These are phyloP conservation scores for Phaseolus lunatus DNA, from an alignment of 306 rosid species.

Conservation along the genomic window DNA sequence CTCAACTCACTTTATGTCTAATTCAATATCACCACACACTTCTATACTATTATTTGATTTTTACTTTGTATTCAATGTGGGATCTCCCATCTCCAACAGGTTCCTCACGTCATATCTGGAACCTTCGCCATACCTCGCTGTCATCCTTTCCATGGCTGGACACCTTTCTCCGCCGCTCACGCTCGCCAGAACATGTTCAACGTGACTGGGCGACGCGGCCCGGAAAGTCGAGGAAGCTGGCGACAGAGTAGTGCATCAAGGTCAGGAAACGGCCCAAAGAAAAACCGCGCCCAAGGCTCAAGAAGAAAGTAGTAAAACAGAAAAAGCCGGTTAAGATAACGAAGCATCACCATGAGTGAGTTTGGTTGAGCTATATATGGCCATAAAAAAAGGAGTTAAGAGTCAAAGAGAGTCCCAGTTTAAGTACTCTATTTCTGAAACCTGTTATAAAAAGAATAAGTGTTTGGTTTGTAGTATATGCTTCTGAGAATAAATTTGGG, in stretches of 20 bases:
- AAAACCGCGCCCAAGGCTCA: background rate
- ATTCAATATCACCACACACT: too few species aligned
- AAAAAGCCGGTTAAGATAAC: background rate
- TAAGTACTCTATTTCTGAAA: background rate
- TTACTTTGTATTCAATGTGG: too few species aligned
- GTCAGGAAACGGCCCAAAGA: constrained; percentile 19
- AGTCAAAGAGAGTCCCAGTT: background rate
- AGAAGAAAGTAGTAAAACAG: background rate
- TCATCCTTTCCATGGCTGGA: constrained; percentile 70
- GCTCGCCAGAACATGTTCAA: constrained; percentile 28
- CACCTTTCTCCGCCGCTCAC: constrained; percentile 42
- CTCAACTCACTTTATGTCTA: too few species aligned
- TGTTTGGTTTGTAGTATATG: background rate
- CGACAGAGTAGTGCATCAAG: too few species aligned
- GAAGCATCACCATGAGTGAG: background rate
- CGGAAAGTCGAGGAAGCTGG: constrained; percentile 2
- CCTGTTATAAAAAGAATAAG: background rate
- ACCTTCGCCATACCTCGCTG: constrained; percentile 63
- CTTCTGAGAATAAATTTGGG: background rate
- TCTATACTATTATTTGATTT: too few species aligned
- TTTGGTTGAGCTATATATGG: background rate
- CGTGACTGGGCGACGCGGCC: constrained; percentile 32
- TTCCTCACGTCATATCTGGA: constrained; percentile 64
- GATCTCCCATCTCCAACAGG: too few species aligned
- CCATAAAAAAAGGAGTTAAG: background rate